phyloP scores from a whole-genome alignment of 1,139 yeast species.

The Magnusiomyces ingens region DNA sequence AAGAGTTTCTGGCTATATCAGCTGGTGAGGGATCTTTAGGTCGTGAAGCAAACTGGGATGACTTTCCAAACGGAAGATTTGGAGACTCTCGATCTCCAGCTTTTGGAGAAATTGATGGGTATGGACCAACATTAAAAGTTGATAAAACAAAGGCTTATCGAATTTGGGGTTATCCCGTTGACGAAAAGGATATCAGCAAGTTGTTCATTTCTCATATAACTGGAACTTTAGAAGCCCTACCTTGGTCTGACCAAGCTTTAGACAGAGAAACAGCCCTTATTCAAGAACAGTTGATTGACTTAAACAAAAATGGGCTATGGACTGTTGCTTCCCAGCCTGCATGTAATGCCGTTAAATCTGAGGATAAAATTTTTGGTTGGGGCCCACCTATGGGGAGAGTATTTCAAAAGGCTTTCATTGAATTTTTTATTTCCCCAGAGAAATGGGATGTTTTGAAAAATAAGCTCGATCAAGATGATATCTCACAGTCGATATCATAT shows the following conservation, averaged over 20 bases:
- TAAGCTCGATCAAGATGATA: slow-evolving; percentile 41
- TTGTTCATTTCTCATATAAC: slow-evolving; percentile 71
- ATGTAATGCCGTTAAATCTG: slow-evolving; percentile 59
- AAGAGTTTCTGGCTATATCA: slow-evolving; percentile 65
- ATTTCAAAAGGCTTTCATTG: slow-evolving; percentile 91
- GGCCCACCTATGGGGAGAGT: slow-evolving; percentile 89
- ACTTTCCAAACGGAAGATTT: slow-evolving; percentile 94
- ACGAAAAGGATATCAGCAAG: slow-evolving; percentile 54
- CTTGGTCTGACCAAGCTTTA: slow-evolving; percentile 85
- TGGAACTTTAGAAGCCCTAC: slow-evolving; percentile 68
- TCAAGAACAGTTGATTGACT: slow-evolving; percentile 78
- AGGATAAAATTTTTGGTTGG: slow-evolving; percentile 90
- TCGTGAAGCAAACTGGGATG: slow-evolving; percentile 97
- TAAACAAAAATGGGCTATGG: slow-evolving; percentile 71
- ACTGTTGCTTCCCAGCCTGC: slow-evolving; percentile 97
- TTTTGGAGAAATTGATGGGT: slow-evolving; percentile 95
- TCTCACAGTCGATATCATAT: slow-evolving; percentile 46
- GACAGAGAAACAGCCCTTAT: slow-evolving; percentile 87
- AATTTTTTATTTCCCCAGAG: slow-evolving; percentile 65
- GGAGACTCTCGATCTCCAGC: slow-evolving; percentile 97
- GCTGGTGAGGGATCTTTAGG: slow-evolving; percentile 82
- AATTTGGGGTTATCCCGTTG: slow-evolving; percentile 78
- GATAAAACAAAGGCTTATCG: slow-evolving; percentile 62
- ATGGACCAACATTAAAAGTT: slow-evolving; percentile 83
- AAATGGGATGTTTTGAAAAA: slow-evolving; percentile 57